Base-by-base conservation (phyloP, 169 alveolate species). In the Cryptosporidium ryanae region DNA sequence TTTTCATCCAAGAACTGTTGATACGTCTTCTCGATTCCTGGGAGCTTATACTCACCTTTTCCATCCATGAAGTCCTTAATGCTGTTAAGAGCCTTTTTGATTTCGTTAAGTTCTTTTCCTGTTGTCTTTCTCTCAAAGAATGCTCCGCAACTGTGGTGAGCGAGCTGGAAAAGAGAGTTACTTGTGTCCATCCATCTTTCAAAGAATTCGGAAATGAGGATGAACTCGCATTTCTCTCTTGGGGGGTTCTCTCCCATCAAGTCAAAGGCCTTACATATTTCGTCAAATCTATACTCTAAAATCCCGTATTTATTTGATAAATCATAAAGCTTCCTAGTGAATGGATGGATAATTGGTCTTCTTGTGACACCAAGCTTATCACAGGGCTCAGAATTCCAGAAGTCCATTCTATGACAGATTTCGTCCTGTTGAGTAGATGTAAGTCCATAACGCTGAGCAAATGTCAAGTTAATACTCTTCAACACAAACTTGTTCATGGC, bases 61-160 rank as follows among this genome's bases (percentile, higher is more conserved):
- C 44, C 76, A 44, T 76, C 87, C 87, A 76, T 76, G 50, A 76
- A 76, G 64, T 76, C 87, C 27, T 76, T 76, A 32, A 76, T 76
- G 29, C 68, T 55, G 38, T 76, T 76, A 8, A 76, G 59, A 8
- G 87, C 87, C 17, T 76, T 76, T 27, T 27, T 76, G 3, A 76
- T 59, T 18, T 76, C 87, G n/a, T 76, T 76, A 34, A 76, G 87
- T 44, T 76, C 87, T 29, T 61, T 55, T 1, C 87, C 87, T 3
- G 87, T 21, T n/a, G 87, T 76, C 27, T 70, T 76, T 43, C 87
- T 54, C 25, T 76, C 87, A 21, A 76, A 76, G 87, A 76, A 61
- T 38, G 87, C 48, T 17, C 46, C 34, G 1, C 87, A 76, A 18
- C 18, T 55, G 27, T 76, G 87, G 25, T 61, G 87, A 29, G 87